Evolutionary conservation across 257 asterid species (phyloP).

Genomic region (Striga asiatica): DNA sequence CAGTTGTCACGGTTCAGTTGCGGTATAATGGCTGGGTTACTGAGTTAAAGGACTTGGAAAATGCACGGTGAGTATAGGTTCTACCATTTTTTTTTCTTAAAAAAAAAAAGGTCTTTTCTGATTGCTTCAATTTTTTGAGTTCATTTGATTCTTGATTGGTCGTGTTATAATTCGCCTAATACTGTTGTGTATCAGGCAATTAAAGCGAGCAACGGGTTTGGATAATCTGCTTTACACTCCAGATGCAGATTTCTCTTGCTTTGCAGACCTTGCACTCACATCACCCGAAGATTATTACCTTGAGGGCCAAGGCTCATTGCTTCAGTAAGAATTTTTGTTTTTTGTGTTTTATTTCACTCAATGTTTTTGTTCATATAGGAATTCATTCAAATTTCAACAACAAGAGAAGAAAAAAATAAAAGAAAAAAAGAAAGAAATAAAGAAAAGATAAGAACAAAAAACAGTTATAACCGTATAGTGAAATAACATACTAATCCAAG

Average conservation of each 20-base stretch:
- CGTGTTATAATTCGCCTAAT: conserved; percentile 6
- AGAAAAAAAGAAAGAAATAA: too few relatives aligned
- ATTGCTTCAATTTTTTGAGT: too few relatives aligned
- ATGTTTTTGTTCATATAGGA: not conserved
- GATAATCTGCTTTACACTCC: conserved; percentile 86
- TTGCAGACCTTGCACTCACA: conserved; percentile 84
- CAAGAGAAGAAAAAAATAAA: too few relatives aligned
- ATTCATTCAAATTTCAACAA: too few relatives aligned
- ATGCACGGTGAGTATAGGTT: conserved; percentile 47
- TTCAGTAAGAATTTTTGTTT: conserved; percentile 51
- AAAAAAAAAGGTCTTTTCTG: too few relatives aligned
- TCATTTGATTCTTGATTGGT: not conserved
- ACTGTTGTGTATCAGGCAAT: conserved; percentile 48
- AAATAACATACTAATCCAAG: not conserved
- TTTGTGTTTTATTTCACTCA: not conserved
- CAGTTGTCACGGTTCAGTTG: conserved; percentile 92
- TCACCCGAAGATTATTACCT: conserved; percentile 78
- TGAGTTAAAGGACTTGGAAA: conserved; percentile 82
- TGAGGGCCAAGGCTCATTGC: conserved; percentile 86
- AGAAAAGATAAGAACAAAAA: too few relatives aligned
- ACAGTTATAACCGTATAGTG: not conserved
- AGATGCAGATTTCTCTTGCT: conserved; percentile 91
- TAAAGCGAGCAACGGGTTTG: conserved; percentile 55
- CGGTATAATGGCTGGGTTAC: conserved; percentile 99
- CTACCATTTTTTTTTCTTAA: not conserved